Conservation (phyloP, 345 rosid species). For the Populus nigra region DNA sequence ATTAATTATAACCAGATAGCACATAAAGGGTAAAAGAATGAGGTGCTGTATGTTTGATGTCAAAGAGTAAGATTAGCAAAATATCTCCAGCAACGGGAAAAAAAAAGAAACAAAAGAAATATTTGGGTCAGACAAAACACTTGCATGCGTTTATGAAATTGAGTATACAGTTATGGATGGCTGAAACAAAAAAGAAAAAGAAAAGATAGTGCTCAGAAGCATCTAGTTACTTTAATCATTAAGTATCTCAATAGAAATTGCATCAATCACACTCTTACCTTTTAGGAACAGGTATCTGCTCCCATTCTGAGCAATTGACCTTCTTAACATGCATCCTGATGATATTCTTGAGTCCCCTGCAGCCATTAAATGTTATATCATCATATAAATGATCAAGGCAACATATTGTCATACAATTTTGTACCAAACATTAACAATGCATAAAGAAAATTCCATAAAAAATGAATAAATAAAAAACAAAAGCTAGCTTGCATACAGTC, state of each 20-base stretch:
- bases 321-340: constrained; percentile 72
- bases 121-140: neutral
- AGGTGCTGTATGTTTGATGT: neutral
- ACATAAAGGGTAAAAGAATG: neutral
- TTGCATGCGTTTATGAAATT: neutral
- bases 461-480: neutral
- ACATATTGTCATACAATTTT: neutral
- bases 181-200: neutral
- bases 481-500: neutral
- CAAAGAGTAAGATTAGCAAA: neutral
- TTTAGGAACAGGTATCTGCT: constrained; percentile 77
- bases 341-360: constrained; percentile 89
- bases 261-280: constrained; percentile 44
- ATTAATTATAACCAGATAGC: neutral
- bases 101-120: neutral
- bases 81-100: neutral
- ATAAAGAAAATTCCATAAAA: neutral
- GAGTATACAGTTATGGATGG: neutral
- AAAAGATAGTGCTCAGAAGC: neutral
- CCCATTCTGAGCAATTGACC: constrained; percentile 87
- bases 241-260: neutral
- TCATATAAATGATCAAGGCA: neutral
- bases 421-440: neutral
- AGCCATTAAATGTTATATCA: constrained; percentile 22
- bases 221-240: neutral